Percentiles rank a stretch among this genome's conserved stretches.
Conservation (phyloP, 345 rosid species). For the Gossypium raimondii region DNA sequence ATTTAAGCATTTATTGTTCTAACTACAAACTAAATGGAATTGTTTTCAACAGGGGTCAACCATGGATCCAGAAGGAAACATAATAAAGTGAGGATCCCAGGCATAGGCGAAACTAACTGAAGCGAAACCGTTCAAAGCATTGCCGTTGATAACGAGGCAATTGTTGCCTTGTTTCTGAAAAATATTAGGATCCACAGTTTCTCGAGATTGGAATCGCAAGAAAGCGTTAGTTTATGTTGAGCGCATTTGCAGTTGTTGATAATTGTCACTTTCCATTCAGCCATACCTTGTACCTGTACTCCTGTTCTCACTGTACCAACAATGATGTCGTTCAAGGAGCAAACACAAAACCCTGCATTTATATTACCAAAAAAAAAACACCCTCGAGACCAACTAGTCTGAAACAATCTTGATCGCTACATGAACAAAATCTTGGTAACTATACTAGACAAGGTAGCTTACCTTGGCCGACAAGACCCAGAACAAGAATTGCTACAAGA, state of each 20-base stretch:
- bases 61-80: background rate
- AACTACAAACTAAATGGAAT: background rate
- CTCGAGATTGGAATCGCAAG: background rate
- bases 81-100: background rate
- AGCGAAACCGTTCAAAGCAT: background rate
- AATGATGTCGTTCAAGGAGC: background rate
- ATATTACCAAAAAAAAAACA: background rate
- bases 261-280: conserved; percentile 5
- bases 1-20: background rate
- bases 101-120: background rate
- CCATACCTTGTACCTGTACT: background rate
- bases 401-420: background rate
- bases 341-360: background rate
- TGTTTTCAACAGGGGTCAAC: background rate
- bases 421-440: background rate
- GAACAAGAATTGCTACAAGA: background rate
- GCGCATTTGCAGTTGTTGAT: background rate
- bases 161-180: background rate
- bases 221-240: background rate
- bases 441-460: background rate
- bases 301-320: background rate
- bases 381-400: background rate
- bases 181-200: conserved; percentile 1
- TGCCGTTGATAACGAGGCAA: background rate
- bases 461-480: background rate